These are phyloP conservation scores for Penicillium cosmopolitanum DNA, from an alignment of 495 filamentous ascomycete genomes.

Conservation along the genomic window DNA sequence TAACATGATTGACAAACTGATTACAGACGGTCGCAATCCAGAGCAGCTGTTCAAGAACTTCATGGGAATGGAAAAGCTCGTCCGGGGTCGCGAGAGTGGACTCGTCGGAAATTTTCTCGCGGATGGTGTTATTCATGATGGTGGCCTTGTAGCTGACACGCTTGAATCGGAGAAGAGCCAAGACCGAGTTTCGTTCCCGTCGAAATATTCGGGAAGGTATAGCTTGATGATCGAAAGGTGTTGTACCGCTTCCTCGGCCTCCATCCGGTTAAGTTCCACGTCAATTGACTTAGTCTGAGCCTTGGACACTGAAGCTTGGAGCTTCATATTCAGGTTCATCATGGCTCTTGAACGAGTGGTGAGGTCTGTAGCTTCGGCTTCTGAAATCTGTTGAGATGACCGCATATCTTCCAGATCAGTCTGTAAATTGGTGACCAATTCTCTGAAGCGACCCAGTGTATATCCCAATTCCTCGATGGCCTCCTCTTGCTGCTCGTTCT, in stretches of 20 bases:
- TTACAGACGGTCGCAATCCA: slow-evolving; percentile 84
- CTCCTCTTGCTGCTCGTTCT: slow-evolving; percentile 66
- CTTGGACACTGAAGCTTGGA: slow-evolving; percentile 86
- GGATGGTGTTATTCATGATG: slow-evolving; percentile 77
- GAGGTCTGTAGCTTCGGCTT: slow-evolving; percentile 87
- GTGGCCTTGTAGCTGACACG: slow-evolving; percentile 86
- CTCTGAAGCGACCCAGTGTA: slow-evolving; percentile 82
- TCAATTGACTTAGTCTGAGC: slow-evolving; percentile 93
- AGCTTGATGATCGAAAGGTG: slow-evolving; percentile 84
- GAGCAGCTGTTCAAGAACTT: slow-evolving; percentile 80
- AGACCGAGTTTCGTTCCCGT: slow-evolving; percentile 79
- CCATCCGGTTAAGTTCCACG: slow-evolving; percentile 82
- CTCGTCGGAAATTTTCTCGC: slow-evolving; percentile 67
- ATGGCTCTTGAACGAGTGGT: slow-evolving; percentile 84
- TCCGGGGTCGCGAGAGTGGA: slow-evolving; percentile 64
- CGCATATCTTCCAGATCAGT: slow-evolving; percentile 88
- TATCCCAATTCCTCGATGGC: slow-evolving; percentile 86
- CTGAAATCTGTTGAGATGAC: slow-evolving; percentile 86
- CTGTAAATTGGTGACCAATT: slow-evolving; percentile 84
- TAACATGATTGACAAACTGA: slow-evolving; percentile 79
- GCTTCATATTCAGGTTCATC: slow-evolving; percentile 93
- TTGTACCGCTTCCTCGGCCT: slow-evolving; percentile 85
- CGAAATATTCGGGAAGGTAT: slow-evolving; percentile 88
- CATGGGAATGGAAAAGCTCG: slow-evolving; percentile 74
- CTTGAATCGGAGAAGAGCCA: slow-evolving; percentile 84